Evolutionary conservation across 202 grass and related monocot species (phyloP), one percentile per base, ranked within the genome.

Genomic region (Sporobolus alterniflorus): DNA sequence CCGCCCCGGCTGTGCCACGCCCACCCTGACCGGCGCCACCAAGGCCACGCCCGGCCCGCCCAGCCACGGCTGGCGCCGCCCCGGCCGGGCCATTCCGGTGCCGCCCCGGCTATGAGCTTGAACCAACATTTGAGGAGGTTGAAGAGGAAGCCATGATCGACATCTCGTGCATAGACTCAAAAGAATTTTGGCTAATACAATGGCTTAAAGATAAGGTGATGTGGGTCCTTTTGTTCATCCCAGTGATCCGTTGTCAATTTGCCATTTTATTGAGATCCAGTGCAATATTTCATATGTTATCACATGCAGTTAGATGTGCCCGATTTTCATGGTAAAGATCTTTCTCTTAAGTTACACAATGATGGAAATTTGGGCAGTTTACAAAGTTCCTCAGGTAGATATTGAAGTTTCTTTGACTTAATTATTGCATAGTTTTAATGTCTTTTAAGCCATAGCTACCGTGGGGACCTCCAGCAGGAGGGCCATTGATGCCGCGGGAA

Each of bases 161-260:
- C 65, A 83, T 92, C 22, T 74, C 91, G 31, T 48, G 54, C 21
- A 85, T 87, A 13, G 96, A 92, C 12, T 95, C 93, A 13, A 83
- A 76, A 28, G 91, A 95, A 76, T 81, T 98, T 84, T 98, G 96
- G 96, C 85, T 98, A 26, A 94, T 98, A 47, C 96, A 99, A 66
- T 94, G 85, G 89, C 91, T 93, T 56, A 75, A 94, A 70, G 84
- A 98, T 71, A 83, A 94, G 84, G 91, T 26, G 55, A 28, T 21
- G 3, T 20, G 15, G 33, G 31, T 26, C 20, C n/a, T 24, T 55
- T 70, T 11, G n/a, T 56, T 18, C 21, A 64, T 40, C 65, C 40
- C 46, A 54, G 46, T 79, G 25, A 15, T 64, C n/a, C 78, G 72
- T 43, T 71, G n/a, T 49, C 74, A 49, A 26, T 68, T 22, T 80